These are phyloP conservation scores for Capronia americana DNA, from an alignment of 2,329 filamentous ascomycete genomes.

Conservation along the genomic window DNA sequence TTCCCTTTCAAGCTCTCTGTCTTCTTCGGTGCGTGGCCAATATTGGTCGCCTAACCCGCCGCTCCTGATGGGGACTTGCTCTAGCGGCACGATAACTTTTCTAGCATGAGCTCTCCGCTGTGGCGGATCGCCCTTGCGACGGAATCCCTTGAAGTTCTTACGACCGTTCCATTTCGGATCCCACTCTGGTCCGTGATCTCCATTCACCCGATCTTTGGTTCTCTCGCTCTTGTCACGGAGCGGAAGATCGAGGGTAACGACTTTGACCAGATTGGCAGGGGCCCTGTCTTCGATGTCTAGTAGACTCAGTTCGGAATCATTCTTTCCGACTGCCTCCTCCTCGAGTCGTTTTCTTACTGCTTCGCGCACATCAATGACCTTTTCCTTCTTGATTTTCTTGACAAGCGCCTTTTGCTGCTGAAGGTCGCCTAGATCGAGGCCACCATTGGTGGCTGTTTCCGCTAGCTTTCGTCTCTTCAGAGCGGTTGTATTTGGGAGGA, in stretches of 20 bases:
- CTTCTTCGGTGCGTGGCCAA: conserved; percentile 60
- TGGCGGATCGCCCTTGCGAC: conserved; percentile 60
- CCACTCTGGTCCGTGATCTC: conserved; percentile 70
- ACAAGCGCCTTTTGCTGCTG: conserved; percentile 42
- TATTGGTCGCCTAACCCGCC: conserved; percentile 78
- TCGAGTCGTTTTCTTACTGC: conserved; percentile 56
- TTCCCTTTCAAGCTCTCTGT: conserved; percentile 40
- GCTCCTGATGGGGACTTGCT: conserved; percentile 73
- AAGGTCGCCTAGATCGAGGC: conserved; percentile 26
- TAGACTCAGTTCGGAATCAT: conserved; percentile 62
- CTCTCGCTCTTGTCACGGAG: conserved; percentile 44
- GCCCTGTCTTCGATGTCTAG: conserved; percentile 73
- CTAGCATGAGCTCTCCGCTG: conserved; percentile 41
- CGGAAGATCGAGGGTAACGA: conserved; percentile 76
- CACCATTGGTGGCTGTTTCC: conserved; percentile 55
- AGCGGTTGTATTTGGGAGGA: conserved; percentile 77
- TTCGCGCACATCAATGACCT: conserved; percentile 72
- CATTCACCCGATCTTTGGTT: conserved; percentile 27
- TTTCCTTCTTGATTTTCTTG: conserved; percentile 52
- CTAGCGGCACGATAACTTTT: conserved; percentile 71
- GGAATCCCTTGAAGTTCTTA: conserved; percentile 95
- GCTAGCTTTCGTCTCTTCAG: conserved; percentile 78
- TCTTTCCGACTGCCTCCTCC: conserved; percentile 38
- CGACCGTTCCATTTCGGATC: conserved; percentile 89
- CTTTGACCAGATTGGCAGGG: conserved; percentile 67